phyloP scores from a whole-genome alignment of 371 early-diverging fungal species.

The Catenaria anguillulae region DNA sequence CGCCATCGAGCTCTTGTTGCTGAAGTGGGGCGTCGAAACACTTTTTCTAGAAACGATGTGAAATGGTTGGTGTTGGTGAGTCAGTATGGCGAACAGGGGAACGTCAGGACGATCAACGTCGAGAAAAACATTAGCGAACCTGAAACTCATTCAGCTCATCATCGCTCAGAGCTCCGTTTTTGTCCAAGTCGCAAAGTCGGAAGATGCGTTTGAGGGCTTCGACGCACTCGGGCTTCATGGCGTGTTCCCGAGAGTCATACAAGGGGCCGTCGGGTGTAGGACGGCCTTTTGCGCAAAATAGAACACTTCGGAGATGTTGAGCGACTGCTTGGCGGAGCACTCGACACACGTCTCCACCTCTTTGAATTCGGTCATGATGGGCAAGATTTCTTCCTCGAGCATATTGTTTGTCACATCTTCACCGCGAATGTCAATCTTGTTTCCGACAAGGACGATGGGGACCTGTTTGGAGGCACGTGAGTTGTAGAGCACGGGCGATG shows the following conservation, averaged over 20 bases:
- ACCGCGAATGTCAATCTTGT: conserved; percentile 84
- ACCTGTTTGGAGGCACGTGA: conserved; percentile 31
- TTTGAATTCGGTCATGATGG: conserved; percentile 94
- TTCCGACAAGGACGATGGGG: conserved; percentile 91
- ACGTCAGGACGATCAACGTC: background rate
- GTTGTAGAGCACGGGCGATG: background rate
- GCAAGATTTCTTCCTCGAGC: conserved; percentile 81
- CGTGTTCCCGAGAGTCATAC: conserved; percentile 84
- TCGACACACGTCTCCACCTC: conserved; percentile 97
- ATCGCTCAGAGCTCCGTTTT: conserved; percentile 78
- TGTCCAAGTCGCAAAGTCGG: conserved; percentile 80
- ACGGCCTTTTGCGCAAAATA: conserved; percentile 97
- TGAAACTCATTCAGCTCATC: conserved; percentile 91
- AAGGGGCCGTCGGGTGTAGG: conserved; percentile 90
- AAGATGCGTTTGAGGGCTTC: conserved; percentile 86
- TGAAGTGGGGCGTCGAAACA: conserved; percentile 89
- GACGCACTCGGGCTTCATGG: conserved; percentile 74
- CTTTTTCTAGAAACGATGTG: conserved; percentile 43
- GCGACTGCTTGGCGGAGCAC: conserved; percentile 82
- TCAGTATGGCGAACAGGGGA: too few species aligned
- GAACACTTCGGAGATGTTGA: conserved; percentile 95
- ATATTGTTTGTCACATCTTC: conserved; percentile 58
- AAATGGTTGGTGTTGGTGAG: conserved; percentile 27
- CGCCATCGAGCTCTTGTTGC: conserved; percentile 81
- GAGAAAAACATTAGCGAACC: conserved; percentile 22